Base-by-base conservation (phyloP, 2,329 filamentous ascomycete species). In the Moelleriella libera region DNA sequence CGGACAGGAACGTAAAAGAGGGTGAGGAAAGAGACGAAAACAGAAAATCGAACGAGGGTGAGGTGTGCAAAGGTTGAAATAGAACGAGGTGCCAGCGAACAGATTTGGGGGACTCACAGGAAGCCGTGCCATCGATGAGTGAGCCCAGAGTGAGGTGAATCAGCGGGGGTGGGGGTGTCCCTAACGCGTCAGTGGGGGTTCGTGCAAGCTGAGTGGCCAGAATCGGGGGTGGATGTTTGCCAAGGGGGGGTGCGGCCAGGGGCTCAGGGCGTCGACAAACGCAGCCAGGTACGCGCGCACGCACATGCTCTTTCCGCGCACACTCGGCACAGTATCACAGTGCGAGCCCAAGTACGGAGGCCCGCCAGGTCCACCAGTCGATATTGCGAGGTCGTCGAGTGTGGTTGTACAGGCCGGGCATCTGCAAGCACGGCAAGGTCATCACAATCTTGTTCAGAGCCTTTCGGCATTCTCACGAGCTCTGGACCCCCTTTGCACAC, bases 1-100 rank as follows among this genome's bases (percentile, higher is more conserved):
- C 11, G 14, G 50, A 56, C 58, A 57, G 44, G 53, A 53, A 52
- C 46, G 49, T 46, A 49, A 46, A 47, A 45, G 45, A 44, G 34
- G 48, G 49, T 48, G 41, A 47, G 30, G 50, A 30, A 41, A 44
- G 43, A 41, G 43, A 21, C 41, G 34, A 44, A 50, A 45, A 46
- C 48, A 47, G 49, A 49, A 52, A 52, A 52, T 29, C n/a, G 21
- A 43, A 45, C 42, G 21, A 10, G 31, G 34, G 21, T 32, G 21
- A 41, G 6, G 44, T 40, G 45, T 40, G 32, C 12, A 2, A 30
- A 48, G 46, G 39, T 43, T 44, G 42, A 50, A 41, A 45, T 47
- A 45, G 9, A 11, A 14, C 11, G 21, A 32, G 12, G n/a, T 29
- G 10, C 9, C 32, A 46, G 34, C 34, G 34, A 21, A 21, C 21